Base-by-base conservation (phyloP, 116 monocot genomes). In the Zostera marina region DNA sequence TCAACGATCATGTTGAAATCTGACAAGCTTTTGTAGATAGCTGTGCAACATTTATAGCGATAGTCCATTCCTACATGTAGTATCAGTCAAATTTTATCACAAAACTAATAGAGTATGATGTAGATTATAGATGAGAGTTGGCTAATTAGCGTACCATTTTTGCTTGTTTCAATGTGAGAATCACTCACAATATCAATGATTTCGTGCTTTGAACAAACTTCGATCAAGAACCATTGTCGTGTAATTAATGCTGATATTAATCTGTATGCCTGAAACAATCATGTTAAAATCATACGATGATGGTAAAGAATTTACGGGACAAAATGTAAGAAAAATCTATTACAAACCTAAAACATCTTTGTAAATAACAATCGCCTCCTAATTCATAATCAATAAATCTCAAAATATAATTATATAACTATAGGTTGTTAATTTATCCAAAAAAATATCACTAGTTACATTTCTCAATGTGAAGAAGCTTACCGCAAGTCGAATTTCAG, bases 401-500 rank as follows among this genome's bases (percentile, higher is more conserved):
- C 32, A 32, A 32, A 32, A 32, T 32, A 32, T 3, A 32, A 2
- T 3, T 32, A 32, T 32, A 32, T 32, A 32, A 1, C 32, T 32
- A 32, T 5, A 32, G 32, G 2, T 0, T 1, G 1, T 32, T 32
- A 32, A 32, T 5, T 32, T 32, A 32, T 32, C 32, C 2, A 32
- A 5, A 32, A 32, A 32, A 3, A 1, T 32, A 32, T 32, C 32
- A 56, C 10, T 13, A 22, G 17, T 38, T 56, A 46, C 32, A 32
- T 32, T 32, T 32, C 5, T 32, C 32, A 32, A 32, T 32, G 32
- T 32, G 32, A 17, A 48, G 44, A 22, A 19, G 63, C 88, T 88
- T 74, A 94, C 94, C 54, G 80, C 85, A 57, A 88, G 47, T n/a
- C 94, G 79, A 52, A 77, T 70, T 67, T 94, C 85, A 43, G 88